These are phyloP conservation scores for Thinopyrum elongatum DNA, from an alignment of 176 grass and related monocot genomes.

Conservation along the genomic window DNA sequence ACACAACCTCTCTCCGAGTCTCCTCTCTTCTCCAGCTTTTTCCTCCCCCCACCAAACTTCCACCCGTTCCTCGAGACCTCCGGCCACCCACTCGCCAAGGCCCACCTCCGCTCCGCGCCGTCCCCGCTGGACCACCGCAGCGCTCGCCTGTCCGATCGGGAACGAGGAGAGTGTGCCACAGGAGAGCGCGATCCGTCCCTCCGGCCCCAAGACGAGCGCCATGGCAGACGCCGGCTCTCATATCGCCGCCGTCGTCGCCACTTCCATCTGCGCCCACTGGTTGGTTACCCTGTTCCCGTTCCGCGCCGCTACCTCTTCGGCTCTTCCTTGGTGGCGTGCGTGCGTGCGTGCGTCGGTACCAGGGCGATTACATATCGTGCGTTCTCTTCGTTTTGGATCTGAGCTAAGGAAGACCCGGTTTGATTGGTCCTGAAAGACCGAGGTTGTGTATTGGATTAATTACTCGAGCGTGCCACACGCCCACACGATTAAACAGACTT, in stretches of 20 bases:
- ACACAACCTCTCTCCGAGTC: background rate
- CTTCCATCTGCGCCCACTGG: slow-evolving; percentile 70
- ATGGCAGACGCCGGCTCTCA: slow-evolving; percentile 39
- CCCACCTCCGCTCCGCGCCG: background rate
- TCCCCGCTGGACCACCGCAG: background rate
- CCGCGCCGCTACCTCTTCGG: background rate
- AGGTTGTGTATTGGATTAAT: background rate
- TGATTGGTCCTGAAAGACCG: background rate
- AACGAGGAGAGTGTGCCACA: background rate
- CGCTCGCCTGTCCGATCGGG: slow-evolving; percentile 15
- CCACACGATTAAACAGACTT: background rate
- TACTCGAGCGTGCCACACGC: background rate
- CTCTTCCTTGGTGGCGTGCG: background rate
- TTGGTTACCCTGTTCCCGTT: slow-evolving; percentile 15
- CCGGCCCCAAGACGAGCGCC: slow-evolving; percentile 1
- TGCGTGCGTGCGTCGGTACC: background rate
- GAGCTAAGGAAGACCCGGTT: background rate
- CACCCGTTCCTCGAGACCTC: slow-evolving; percentile 12
- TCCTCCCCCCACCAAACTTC: slow-evolving; percentile 14
- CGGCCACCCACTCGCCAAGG: background rate
- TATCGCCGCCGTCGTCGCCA: background rate
- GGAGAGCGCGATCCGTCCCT: background rate
- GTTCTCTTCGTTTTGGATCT: slow-evolving; percentile 34
- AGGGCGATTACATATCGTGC: background rate
- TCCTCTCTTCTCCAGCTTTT: background rate